Evolutionary conservation across 257 asterid species (phyloP).

Genomic region (Solanum neorickii): DNA sequence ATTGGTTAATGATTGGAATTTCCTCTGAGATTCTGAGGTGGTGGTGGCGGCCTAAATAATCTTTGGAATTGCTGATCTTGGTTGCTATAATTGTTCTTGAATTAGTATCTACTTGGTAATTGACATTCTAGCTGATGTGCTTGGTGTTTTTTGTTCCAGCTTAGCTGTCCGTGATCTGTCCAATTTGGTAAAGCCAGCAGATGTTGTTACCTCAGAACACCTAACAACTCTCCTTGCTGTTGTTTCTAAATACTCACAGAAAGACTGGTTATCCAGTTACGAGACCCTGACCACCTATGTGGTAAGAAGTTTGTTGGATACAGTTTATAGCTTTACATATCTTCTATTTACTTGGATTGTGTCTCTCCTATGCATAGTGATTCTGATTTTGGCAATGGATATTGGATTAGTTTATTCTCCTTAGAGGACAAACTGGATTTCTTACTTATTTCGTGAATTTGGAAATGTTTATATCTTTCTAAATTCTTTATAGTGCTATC

Average conservation of each 20-base stretch:
- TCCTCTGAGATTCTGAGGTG: neutral
- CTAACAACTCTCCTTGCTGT: conserved; percentile 69
- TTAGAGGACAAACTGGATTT: neutral
- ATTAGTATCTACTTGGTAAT: neutral
- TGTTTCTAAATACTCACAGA: conserved; percentile 78
- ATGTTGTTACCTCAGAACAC: conserved; percentile 63
- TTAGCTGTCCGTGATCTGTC: conserved; percentile 92
- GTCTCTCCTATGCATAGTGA: neutral
- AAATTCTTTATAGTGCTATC: neutral
- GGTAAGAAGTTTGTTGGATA: conserved; percentile 25
- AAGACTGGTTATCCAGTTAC: conserved; percentile 84
- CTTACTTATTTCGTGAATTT: neutral
- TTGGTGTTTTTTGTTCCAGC: conserved; percentile 28
- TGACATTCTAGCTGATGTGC: neutral
- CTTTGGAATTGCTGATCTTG: neutral
- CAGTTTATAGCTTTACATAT: neutral
- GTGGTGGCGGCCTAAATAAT: neutral
- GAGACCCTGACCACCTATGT: conserved; percentile 80
- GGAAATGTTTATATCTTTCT: neutral
- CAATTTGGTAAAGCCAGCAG: conserved; percentile 69
- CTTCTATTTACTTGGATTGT: neutral
- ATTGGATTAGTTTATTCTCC: neutral
- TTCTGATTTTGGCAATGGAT: neutral
- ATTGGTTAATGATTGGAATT: neutral
- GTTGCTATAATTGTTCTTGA: neutral